phyloP scores from a whole-genome alignment of 2,329 filamentous ascomycete species.

The Diplodia corticola region DNA sequence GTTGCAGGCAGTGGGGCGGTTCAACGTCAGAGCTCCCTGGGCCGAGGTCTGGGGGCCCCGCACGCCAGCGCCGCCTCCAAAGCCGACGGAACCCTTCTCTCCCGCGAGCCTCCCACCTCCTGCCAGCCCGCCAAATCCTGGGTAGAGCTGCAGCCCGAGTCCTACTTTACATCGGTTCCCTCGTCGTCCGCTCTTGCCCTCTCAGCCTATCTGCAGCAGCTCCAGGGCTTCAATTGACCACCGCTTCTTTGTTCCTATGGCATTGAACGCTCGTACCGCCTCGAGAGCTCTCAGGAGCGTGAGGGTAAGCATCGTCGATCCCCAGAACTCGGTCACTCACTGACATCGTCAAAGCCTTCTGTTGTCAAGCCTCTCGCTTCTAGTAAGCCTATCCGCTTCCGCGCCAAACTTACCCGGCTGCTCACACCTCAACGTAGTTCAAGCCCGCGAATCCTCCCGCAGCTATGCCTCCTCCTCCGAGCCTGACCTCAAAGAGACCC shows the following conservation, averaged over 20 bases:
- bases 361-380: slow-evolving; percentile 36
- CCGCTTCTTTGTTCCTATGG: slow-evolving; percentile 50
- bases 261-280: slow-evolving; percentile 63
- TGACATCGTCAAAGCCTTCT: slow-evolving; percentile 31
- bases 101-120: neutral
- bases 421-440: slow-evolving; percentile 32
- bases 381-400: slow-evolving; percentile 33
- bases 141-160: slow-evolving; percentile 1
- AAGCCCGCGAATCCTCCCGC: slow-evolving; percentile 43
- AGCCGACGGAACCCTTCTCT: slow-evolving; percentile 11
- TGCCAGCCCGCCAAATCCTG: neutral
- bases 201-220: neutral
- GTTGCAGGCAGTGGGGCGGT: neutral
- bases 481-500: slow-evolving; percentile 83
- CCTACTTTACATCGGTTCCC: neutral
- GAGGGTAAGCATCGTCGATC: slow-evolving; percentile 53
- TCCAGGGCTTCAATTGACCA: neutral
- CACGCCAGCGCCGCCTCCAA: slow-evolving; percentile 28
- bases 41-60: slow-evolving; percentile 21
- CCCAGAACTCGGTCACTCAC: slow-evolving; percentile 24
- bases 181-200: too few species aligned
- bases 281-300: slow-evolving; percentile 64
- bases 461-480: slow-evolving; percentile 75
- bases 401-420: slow-evolving; percentile 13
- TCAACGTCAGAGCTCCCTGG: slow-evolving; percentile 17